Evolutionary conservation across 176 grass and related monocot species (phyloP).

Genomic region (Avena atlantica): DNA sequence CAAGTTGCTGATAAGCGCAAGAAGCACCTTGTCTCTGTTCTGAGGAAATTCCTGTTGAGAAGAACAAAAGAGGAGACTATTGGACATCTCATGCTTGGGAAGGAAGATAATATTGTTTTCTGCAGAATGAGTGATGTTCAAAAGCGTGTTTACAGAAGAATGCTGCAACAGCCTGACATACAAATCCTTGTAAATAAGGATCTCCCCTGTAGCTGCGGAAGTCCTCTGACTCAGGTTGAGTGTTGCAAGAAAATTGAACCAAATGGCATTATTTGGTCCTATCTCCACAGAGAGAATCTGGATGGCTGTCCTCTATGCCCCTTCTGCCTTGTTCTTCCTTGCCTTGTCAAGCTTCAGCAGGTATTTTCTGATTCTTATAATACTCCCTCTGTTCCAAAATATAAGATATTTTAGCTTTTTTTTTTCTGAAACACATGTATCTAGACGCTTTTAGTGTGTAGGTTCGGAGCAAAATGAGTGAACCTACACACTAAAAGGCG

Average conservation of each 20-base stretch:
- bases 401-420: no score
- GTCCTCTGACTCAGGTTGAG: conserved; percentile 84
- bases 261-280: conserved; percentile 92
- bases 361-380: conserved; percentile 49
- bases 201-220: conserved; percentile 83
- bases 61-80: conserved; percentile 97
- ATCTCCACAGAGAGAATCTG: conserved; percentile 85
- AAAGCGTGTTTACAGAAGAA: conserved; percentile 94
- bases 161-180: conserved; percentile 93
- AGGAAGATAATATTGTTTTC: conserved; percentile 98
- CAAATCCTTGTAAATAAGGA: conserved; percentile 96
- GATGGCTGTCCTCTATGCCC: conserved; percentile 90
- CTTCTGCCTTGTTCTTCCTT: conserved; percentile 97
- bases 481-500: no score
- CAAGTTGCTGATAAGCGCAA: conserved; percentile 87
- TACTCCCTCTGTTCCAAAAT: not conserved
- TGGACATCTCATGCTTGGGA: conserved; percentile 95
- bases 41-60: conserved; percentile 83
- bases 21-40: conserved; percentile 84
- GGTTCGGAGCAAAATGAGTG: no score
- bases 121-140: conserved; percentile 97
- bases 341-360: conserved; percentile 96
- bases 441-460: no score
- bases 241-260: conserved; percentile 86
- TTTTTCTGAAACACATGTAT: no score